A percentile compares a stretch with the other conserved stretches of the same genome.
Evolutionary conservation across 768 basidiomycete genomes (phyloP).

Genomic region (Tylopilus cervinicoccineus): DNA sequence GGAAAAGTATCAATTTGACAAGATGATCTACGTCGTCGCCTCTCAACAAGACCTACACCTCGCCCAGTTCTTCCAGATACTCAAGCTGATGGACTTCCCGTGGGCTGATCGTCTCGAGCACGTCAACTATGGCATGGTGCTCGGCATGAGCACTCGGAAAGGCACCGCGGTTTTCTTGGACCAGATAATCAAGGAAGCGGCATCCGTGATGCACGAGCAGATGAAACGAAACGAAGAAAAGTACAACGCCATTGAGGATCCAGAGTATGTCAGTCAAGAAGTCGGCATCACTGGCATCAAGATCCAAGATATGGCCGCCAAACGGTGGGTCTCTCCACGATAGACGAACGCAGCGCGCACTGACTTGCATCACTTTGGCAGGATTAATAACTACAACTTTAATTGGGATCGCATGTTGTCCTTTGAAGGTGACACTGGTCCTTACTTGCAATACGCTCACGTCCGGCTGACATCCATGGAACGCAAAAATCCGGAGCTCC

Average conservation of each 20-base stretch:
- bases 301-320: slow-evolving; percentile 96
- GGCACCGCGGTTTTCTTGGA: slow-evolving; percentile 95
- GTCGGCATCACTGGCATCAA: slow-evolving; percentile 95
- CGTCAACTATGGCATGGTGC: slow-evolving; percentile 88
- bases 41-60: slow-evolving; percentile 86
- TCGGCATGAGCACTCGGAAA: slow-evolving; percentile 92
- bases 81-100: slow-evolving; percentile 83
- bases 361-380: slow-evolving; percentile 26
- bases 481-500: slow-evolving; percentile 86
- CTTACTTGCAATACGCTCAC: slow-evolving; percentile 96
- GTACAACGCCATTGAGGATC: slow-evolving; percentile 84
- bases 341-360: too few relatives aligned
- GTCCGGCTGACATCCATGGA: slow-evolving; percentile 88
- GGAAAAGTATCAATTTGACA: slow-evolving; percentile 86
- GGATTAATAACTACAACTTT: slow-evolving; percentile 95
- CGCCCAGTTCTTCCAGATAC: slow-evolving; percentile 90
- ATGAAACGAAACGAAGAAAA: slow-evolving; percentile 95
- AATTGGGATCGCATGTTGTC: slow-evolving; percentile 93
- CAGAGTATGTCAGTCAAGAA: slow-evolving; percentile 71
- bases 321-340: slow-evolving; percentile 52
- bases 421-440: slow-evolving; percentile 94
- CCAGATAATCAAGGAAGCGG: slow-evolving; percentile 87
- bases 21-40: slow-evolving; percentile 92
- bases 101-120: slow-evolving; percentile 85
- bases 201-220: slow-evolving; percentile 90